phyloP scores from a whole-genome alignment of 768 basidiomycete genomes.

The Chlorophyllum brunneum region DNA sequence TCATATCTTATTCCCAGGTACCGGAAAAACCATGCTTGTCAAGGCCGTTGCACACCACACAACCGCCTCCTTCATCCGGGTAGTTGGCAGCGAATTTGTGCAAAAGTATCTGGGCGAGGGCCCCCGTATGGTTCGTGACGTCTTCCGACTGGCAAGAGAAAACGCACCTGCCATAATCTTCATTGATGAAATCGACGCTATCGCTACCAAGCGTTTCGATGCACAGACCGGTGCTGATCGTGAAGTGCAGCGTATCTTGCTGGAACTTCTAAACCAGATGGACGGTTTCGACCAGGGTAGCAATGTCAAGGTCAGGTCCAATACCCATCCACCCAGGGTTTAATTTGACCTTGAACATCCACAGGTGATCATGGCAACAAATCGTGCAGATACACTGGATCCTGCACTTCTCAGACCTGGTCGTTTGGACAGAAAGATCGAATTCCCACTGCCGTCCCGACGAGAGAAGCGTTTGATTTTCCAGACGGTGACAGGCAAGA shows the following conservation, averaged over 20 bases:
- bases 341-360: slow-evolving; percentile 3
- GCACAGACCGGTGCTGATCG: slow-evolving; percentile 99
- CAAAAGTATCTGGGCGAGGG: slow-evolving; percentile 99
- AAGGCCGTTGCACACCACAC: slow-evolving; percentile 99
- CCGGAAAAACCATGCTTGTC: slow-evolving; percentile 98
- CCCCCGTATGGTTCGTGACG: slow-evolving; percentile 99
- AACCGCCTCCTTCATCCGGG: slow-evolving; percentile 95
- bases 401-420: slow-evolving; percentile 97
- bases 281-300: slow-evolving; percentile 99
- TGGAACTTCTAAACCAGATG: slow-evolving; percentile 98
- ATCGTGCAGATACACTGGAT: slow-evolving; percentile 96
- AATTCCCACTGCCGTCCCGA: slow-evolving; percentile 92
- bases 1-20: slow-evolving; percentile 51
- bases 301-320: slow-evolving; percentile 81
- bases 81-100: slow-evolving; percentile 97
- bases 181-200: slow-evolving; percentile 98
- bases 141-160: slow-evolving; percentile 95
- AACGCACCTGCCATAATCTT: slow-evolving; percentile 98
- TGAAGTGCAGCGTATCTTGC: slow-evolving; percentile 96
- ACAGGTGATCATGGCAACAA: slow-evolving; percentile 99
- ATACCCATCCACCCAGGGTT: not conserved
- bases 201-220: slow-evolving; percentile 99
- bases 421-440: slow-evolving; percentile 97
- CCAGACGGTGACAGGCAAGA: slow-evolving; percentile 95
- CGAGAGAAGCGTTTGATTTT: slow-evolving; percentile 96